phyloP scores from a whole-genome alignment of 495 filamentous ascomycete species.

The Aspergillus diversus region DNA sequence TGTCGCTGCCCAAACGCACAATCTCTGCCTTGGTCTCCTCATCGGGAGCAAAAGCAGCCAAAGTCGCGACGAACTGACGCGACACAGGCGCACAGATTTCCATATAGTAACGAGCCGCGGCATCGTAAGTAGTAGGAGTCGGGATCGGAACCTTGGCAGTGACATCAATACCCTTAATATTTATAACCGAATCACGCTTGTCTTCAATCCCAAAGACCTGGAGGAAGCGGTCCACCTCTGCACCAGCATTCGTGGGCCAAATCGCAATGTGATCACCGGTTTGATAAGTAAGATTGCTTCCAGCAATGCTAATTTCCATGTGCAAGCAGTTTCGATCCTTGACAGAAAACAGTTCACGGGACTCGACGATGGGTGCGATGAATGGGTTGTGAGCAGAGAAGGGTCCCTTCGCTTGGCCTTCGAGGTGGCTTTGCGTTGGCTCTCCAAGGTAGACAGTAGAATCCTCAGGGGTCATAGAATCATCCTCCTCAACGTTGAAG shows the following conservation, averaged over 20 bases:
- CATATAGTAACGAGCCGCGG: conserved; percentile 93
- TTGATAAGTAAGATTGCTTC: conserved; percentile 81
- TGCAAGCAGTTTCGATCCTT: conserved; percentile 95
- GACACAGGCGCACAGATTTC: conserved; percentile 95
- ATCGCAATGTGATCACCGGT: conserved; percentile 97
- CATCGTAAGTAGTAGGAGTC: conserved; percentile 95
- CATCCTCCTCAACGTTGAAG: conserved; percentile 79
- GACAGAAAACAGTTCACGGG: conserved; percentile 86
- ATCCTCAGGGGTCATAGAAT: conserved; percentile 73
- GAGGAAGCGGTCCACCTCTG: conserved; percentile 90
- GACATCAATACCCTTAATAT: conserved; percentile 88
- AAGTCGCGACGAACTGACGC: conserved; percentile 86
- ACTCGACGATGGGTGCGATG: conserved; percentile 91
- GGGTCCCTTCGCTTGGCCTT: conserved; percentile 82
- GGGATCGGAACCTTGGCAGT: conserved; percentile 98
- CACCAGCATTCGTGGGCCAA: conserved; percentile 95
- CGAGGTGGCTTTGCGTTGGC: conserved; percentile 93
- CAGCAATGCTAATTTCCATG: conserved; percentile 91
- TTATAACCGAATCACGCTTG: conserved; percentile 84
- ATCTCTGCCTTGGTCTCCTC: conserved; percentile 84
- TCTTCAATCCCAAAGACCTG: conserved; percentile 71
- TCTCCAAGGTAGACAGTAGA: conserved; percentile 92
- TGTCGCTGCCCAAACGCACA: conserved; percentile 85
- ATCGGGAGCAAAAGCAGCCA: conserved; percentile 89
- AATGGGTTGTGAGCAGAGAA: conserved; percentile 97